Evolutionary conservation across 768 basidiomycete genomes (phyloP), one percentile per base, ranked within the genome.

Genomic region (Lactifluus hygrophoroides): DNA sequence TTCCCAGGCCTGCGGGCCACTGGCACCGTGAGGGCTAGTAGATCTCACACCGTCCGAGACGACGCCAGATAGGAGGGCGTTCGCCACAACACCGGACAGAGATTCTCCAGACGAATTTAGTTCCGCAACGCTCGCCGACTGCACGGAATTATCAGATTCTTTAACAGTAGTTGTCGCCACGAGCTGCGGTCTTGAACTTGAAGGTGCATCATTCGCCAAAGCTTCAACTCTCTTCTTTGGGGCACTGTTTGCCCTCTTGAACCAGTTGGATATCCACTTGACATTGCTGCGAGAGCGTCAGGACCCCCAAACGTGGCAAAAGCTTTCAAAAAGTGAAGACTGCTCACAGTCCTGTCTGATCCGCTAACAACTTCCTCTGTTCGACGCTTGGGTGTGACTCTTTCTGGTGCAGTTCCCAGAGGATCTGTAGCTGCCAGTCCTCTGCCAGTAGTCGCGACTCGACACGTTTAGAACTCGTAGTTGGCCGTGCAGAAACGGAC

Each of bases 321-420:
- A n/a, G n/a, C 8, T 17, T n/a, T 28, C 34, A 3, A 13, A 50
- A 38, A 54, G 13, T 16, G 2, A 30, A 30, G 45, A 8, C 37
- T 10, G 55, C 61, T 60, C 53, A 62, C 61, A 62, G 58, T 4
- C 61, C 61, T 13, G 61, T 62, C 58, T 62, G 52, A 17, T 21
- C 16, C 5, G 61, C 58, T 17, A 60, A 23, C 16, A 51, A n/a
- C 37, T 14, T 49, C 50, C 49, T 55, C 44, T 62, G 61, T n/a
- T 54, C 53, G 49, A 44, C 35, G 14, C n/a, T 60, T 0, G 61
- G 61, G 23, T 21, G 42, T 5, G 49, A 49, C 9, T 54, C 28
- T 37, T 62, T 51, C 38, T 60, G 17, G 11, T 58, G 57, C 17
- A 37, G 25, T 47, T 59, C 51, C 57, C 13, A 32, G 40, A 60